Conservation (phyloP, 2,329 filamentous ascomycete genomes). For the Aschersonia sp. region DNA sequence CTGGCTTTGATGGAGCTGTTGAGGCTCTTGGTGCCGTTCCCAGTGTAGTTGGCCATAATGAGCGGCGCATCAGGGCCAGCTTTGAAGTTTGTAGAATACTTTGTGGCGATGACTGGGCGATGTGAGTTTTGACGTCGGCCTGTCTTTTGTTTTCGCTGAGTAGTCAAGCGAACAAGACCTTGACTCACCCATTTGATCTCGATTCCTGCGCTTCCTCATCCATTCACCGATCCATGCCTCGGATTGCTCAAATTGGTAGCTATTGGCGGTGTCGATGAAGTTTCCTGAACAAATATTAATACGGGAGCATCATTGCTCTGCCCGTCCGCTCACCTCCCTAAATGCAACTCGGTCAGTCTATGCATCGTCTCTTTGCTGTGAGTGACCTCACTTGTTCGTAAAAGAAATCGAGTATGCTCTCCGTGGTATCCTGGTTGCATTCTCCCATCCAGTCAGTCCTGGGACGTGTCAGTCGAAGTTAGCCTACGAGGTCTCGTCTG, state of each 20-base stretch:
- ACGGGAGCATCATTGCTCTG: background rate
- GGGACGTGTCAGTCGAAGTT: background rate
- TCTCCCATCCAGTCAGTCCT: conserved; percentile 46
- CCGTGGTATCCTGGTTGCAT: conserved; percentile 47
- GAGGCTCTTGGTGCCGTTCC: conserved; percentile 49
- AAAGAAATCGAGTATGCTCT: conserved; percentile 53
- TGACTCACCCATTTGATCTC: conserved; percentile 44
- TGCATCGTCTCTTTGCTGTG: background rate
- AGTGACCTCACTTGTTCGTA: conserved; percentile 31
- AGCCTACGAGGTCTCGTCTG: background rate
- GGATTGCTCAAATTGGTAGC: conserved; percentile 49
- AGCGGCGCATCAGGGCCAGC: conserved; percentile 23
- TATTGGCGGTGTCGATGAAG: conserved; percentile 60
- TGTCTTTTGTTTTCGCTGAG: no score
- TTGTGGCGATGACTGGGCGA: conserved; percentile 48
- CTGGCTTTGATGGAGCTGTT: conserved; percentile 39
- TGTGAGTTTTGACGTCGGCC: no score
- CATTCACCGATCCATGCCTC: conserved; percentile 58
- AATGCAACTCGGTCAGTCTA: background rate
- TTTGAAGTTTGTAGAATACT: conserved; percentile 47
- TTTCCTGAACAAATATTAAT: conserved; percentile 32
- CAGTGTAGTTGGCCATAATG: conserved; percentile 36
- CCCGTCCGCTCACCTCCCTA: conserved; percentile 12
- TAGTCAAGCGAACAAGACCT: no score
- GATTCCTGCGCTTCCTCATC: conserved; percentile 49